phyloP scores from a whole-genome alignment of 1,284 basidiomycete genomes.

The Trichosporon sp. region DNA sequence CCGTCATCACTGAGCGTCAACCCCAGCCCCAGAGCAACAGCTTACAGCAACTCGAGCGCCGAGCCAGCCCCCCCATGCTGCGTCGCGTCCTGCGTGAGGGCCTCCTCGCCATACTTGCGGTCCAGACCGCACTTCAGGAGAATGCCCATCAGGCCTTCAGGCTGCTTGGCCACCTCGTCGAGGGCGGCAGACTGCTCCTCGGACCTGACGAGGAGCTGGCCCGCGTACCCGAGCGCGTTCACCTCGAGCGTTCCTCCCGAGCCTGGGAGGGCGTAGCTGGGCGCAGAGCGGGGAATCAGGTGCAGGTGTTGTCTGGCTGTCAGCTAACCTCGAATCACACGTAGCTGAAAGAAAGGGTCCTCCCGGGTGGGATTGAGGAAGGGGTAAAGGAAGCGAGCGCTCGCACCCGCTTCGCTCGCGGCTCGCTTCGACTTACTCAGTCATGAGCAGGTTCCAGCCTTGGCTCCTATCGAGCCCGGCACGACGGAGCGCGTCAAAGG shows the following conservation, averaged over 20 bases:
- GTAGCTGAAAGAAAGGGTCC: no score
- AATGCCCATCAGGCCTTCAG: slow-evolving; percentile 45
- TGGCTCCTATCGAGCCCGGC: slow-evolving; percentile 44
- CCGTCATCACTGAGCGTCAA: not conserved
- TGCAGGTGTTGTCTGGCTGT: slow-evolving; percentile 68
- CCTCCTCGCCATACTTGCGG: slow-evolving; percentile 50
- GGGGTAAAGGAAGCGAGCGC: no score
- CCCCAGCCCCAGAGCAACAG: not conserved
- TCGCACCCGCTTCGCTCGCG: not conserved
- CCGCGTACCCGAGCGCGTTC: slow-evolving; percentile 84
- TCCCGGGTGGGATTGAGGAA: no score
- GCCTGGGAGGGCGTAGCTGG: slow-evolving; percentile 43
- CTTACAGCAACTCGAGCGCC: slow-evolving; percentile 15
- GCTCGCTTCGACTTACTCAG: slow-evolving; percentile 52
- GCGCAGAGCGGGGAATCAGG: slow-evolving; percentile 69
- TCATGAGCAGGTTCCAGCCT: slow-evolving; percentile 77
- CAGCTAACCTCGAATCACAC: not conserved
- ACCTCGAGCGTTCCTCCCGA: slow-evolving; percentile 61
- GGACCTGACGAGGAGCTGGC: slow-evolving; percentile 79
- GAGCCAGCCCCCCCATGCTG: slow-evolving; percentile 33
- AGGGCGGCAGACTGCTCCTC: slow-evolving; percentile 70
- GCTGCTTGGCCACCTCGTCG: slow-evolving; percentile 46
- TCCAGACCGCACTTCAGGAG: slow-evolving; percentile 50
- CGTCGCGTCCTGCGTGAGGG: slow-evolving; percentile 39
- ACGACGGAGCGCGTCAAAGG: slow-evolving; percentile 65